Percentiles rank a stretch among this genome's conserved stretches.
Evolutionary conservation across 352 stramenopile species (phyloP).

Genomic region (Globisporangium rhizosaccharum): DNA sequence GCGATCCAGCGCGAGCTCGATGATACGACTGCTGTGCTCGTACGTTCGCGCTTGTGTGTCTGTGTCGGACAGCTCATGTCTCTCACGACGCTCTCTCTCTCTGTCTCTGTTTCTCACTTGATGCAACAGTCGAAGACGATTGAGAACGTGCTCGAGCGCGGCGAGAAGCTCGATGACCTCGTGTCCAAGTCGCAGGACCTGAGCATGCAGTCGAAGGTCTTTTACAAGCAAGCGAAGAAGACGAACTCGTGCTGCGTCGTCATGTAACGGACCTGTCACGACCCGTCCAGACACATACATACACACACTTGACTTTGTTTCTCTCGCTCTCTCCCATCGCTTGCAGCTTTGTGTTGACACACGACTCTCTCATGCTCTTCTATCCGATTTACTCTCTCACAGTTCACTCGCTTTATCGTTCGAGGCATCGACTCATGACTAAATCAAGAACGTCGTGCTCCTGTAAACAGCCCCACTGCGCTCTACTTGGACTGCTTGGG

Average conservation of each 20-base stretch:
- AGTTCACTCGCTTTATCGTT: neutral
- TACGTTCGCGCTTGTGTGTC: constrained; percentile 12
- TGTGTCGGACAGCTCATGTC: no score
- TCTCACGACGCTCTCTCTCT: no score
- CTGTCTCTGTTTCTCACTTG: no score
- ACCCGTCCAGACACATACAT: neutral
- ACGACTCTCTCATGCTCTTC: neutral
- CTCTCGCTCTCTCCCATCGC: constrained; percentile 12
- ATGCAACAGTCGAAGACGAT: constrained; percentile 94
- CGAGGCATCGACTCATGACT: neutral
- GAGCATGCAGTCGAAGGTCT: constrained; percentile 98
- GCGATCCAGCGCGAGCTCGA: constrained; percentile 99
- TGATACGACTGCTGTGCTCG: constrained; percentile 97
- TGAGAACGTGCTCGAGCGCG: constrained; percentile 97
- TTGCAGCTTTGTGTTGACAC: neutral
- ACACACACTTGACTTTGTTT: constrained; percentile 7
- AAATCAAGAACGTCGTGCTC: neutral
- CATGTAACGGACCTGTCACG: constrained; percentile 47
- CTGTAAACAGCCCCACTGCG: neutral
- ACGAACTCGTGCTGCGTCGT: constrained; percentile 98
- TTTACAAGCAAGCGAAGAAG: constrained; percentile 99
- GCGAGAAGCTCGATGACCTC: constrained; percentile 98
- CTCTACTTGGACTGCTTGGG: constrained; percentile 32
- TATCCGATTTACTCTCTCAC: neutral
- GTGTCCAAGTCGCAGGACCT: constrained; percentile 98